These are phyloP conservation scores for Xylariaceae sp. DNA, from an alignment of 2,329 filamentous ascomycete genomes.

Conservation along the genomic window DNA sequence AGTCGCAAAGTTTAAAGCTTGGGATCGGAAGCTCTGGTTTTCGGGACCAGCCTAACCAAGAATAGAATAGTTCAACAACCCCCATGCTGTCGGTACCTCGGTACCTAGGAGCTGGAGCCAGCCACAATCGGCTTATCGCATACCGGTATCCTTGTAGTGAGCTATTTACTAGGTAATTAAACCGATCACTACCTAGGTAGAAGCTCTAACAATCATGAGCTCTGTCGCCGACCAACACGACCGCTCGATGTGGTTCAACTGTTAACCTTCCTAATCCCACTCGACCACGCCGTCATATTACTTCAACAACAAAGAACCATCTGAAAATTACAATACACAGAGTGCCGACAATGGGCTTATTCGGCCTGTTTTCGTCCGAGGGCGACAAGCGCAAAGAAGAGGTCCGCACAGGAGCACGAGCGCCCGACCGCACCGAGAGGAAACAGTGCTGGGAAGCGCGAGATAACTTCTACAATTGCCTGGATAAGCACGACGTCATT, in stretches of 20 bases:
- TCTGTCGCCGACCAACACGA: neutral
- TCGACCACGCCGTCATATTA: neutral
- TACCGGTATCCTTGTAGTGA: neutral
- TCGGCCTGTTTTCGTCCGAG: conserved; percentile 50
- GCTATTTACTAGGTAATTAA: neutral
- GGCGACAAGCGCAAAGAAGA: conserved; percentile 58
- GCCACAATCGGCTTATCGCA: no score
- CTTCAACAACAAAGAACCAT: neutral
- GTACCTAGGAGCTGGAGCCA: no score
- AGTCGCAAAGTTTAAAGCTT: conserved; percentile 12
- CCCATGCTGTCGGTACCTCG: neutral
- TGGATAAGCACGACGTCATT: conserved; percentile 81
- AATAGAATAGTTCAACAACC: conserved; percentile 8
- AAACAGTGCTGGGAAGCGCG: conserved; percentile 87
- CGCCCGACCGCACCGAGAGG: conserved; percentile 85
- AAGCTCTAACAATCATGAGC: neutral
- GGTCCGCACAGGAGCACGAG: conserved; percentile 66
- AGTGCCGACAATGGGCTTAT: conserved; percentile 54
- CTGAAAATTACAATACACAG: neutral
- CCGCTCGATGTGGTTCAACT: neutral
- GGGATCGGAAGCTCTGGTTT: neutral
- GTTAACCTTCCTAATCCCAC: neutral
- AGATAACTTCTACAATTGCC: conserved; percentile 86
- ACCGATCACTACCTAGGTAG: neutral
- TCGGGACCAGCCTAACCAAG: conserved; percentile 2